These are phyloP conservation scores for Inga oerstediana DNA, from an alignment of 306 rosid species.

Conservation along the genomic window DNA sequence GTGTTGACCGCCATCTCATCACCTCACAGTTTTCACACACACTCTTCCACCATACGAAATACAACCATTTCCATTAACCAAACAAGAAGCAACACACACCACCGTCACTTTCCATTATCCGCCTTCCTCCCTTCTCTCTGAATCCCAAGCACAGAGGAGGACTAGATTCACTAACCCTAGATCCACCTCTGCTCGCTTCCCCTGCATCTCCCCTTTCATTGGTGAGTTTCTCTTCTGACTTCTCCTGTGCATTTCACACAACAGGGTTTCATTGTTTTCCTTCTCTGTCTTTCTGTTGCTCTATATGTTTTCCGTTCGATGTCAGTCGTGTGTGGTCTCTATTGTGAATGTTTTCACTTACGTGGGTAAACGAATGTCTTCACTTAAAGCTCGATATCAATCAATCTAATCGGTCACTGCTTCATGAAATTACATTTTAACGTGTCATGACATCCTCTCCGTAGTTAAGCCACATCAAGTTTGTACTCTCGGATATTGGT, in stretches of 20 bases:
- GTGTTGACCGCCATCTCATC: conserved; percentile 47
- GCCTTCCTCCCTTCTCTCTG: conserved; percentile 26
- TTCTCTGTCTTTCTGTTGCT: neutral
- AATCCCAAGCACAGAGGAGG: neutral
- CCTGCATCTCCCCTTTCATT: conserved; percentile 19
- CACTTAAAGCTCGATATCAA: neutral
- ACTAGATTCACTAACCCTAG: neutral
- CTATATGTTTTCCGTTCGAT: neutral
- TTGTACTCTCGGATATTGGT: neutral
- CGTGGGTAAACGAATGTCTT: neutral
- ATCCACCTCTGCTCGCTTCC: neutral
- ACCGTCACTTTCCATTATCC: conserved; percentile 15
- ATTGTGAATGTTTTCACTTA: too few relatives aligned
- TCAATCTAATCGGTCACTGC: neutral
- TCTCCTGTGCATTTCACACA: neutral
- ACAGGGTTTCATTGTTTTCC: neutral
- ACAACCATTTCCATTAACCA: neutral
- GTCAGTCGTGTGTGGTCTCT: neutral
- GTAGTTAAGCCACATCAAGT: neutral
- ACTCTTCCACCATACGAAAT: conserved; percentile 34
- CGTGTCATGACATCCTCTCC: neutral
- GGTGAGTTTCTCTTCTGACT: conserved; percentile 18
- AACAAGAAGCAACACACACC: neutral
- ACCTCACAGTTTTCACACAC: neutral
- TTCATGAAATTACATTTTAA: neutral